phyloP scores from a whole-genome alignment of 345 rosid genomes.

The Gynandropsis gynandra region DNA sequence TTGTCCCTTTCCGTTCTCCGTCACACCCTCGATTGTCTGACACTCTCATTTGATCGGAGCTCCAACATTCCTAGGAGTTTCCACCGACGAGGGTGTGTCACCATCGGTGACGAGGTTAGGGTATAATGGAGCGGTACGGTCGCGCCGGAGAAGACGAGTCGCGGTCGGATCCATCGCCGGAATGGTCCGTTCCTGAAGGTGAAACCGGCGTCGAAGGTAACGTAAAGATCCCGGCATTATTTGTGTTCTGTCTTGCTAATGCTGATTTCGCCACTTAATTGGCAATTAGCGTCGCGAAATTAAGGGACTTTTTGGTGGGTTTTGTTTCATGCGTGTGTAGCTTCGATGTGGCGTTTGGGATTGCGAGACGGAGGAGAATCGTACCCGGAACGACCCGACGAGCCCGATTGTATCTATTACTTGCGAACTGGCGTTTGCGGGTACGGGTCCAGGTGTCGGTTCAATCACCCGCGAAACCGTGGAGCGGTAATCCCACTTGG shows the following conservation, averaged over 20 bases:
- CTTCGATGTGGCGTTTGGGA: constrained; percentile 60
- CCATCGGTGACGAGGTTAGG: constrained; percentile 16
- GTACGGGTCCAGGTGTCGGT: constrained; percentile 83
- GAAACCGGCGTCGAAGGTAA: constrained; percentile 70
- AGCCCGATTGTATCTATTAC: constrained; percentile 71
- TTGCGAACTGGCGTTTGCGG: constrained; percentile 78
- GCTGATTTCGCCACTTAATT: constrained; percentile 9
- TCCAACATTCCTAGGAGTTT: constrained; percentile 26
- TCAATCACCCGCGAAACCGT: constrained; percentile 88
- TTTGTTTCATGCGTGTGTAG: constrained; percentile 40
- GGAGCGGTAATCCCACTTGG: constrained; percentile 40
- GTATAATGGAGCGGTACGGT: constrained; percentile 55
- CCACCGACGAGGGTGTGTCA: constrained; percentile 13
- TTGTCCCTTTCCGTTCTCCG: neutral
- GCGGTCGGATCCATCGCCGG: constrained; percentile 62
- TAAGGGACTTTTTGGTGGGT: constrained; percentile 16
- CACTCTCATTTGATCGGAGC: constrained; percentile 44
- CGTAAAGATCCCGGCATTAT: constrained; percentile 23
- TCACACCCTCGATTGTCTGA: constrained; percentile 10
- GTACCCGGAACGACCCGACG: constrained; percentile 76
- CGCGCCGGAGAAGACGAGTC: constrained; percentile 48
- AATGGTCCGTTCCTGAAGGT: constrained; percentile 49
- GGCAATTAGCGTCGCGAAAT: constrained; percentile 21
- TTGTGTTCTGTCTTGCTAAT: constrained; percentile 4
- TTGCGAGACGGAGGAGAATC: constrained; percentile 41